These are phyloP conservation scores for Melanomma pulvis-pyrius DNA, from an alignment of 495 filamentous ascomycete species.

Conservation along the genomic window DNA sequence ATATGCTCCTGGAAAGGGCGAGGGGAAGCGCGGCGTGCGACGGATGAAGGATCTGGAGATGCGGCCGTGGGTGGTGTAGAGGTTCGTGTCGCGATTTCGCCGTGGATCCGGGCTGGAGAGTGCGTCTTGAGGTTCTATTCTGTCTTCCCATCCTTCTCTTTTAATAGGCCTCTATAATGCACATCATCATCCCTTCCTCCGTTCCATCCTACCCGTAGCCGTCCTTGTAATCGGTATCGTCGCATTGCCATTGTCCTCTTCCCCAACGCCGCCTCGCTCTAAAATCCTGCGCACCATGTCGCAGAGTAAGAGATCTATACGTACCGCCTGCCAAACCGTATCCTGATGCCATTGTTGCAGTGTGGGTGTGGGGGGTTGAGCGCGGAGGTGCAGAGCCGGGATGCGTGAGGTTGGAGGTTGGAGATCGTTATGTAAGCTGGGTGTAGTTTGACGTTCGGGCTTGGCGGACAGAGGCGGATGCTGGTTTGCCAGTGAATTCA, in stretches of 20 bases:
- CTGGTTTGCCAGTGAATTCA: no score
- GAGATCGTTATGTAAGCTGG: slow-evolving; percentile 19
- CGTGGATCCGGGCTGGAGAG: background rate
- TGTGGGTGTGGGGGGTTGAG: slow-evolving; percentile 13
- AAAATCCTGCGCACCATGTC: background rate
- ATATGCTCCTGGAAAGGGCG: no score
- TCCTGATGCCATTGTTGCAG: slow-evolving; percentile 34
- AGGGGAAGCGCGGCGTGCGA: no score
- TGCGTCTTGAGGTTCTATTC: background rate
- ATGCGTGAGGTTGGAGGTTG: slow-evolving; percentile 16
- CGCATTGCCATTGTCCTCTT: background rate
- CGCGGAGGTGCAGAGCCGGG: slow-evolving; percentile 3
- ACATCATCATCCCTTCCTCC: background rate
- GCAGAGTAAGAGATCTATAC: background rate
- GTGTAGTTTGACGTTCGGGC: background rate
- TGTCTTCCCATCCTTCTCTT: background rate
- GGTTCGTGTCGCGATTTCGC: background rate
- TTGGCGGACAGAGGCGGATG: no score
- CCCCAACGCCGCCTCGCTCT: background rate
- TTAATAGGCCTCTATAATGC: background rate
- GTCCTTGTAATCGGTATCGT: background rate
- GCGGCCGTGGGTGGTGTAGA: background rate
- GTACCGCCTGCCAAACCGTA: slow-evolving; percentile 33
- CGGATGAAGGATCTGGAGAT: background rate
- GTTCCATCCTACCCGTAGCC: background rate